A percentile compares a stretch with the other conserved stretches of the same genome.
These are phyloP conservation scores for Ogataea allantospora DNA, from an alignment of 805 yeast genomes.

Conservation along the genomic window DNA sequence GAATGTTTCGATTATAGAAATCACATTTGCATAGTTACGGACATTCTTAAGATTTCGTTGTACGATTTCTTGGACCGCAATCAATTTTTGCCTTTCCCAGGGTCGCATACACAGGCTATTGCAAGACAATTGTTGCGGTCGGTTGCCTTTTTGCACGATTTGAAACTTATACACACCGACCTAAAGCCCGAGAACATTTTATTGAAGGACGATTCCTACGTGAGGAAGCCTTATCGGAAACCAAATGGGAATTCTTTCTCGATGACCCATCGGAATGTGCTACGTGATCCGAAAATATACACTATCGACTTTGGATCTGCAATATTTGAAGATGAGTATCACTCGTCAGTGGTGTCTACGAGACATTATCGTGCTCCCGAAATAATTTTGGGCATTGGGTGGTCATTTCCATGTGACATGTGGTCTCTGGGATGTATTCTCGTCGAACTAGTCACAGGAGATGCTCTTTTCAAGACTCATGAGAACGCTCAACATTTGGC, in stretches of 20 bases:
- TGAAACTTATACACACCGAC: slow-evolving; percentile 92
- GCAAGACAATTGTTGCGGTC: slow-evolving; percentile 82
- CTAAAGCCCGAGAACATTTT: slow-evolving; percentile 94
- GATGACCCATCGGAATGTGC: slow-evolving; percentile 39
- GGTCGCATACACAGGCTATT: slow-evolving; percentile 85
- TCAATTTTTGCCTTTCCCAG: slow-evolving; percentile 87
- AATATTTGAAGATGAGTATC: slow-evolving; percentile 90
- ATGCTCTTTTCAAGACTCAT: slow-evolving; percentile 91
- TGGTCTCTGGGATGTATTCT: slow-evolving; percentile 97
- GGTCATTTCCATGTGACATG: slow-evolving; percentile 96
- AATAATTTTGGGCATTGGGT: slow-evolving; percentile 88
- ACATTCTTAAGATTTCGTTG: slow-evolving; percentile 76
- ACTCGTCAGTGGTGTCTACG: slow-evolving; percentile 87
- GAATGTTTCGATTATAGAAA: slow-evolving; percentile 92
- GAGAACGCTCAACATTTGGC: slow-evolving; percentile 93
- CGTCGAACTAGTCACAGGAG: slow-evolving; percentile 90
- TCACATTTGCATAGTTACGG: slow-evolving; percentile 93
- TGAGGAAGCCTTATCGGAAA: slow-evolving; percentile 36
- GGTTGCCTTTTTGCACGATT: slow-evolving; percentile 85
- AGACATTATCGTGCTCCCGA: slow-evolving; percentile 98
- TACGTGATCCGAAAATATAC: slow-evolving; percentile 78
- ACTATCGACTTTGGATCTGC: slow-evolving; percentile 98
- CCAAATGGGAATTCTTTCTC: slow-evolving; percentile 17
- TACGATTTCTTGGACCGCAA: slow-evolving; percentile 89
- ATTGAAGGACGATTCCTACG: slow-evolving; percentile 52